Base-by-base conservation (phyloP, 192 early-diverging fungal genomes). In the Coemansia sp. region DNA sequence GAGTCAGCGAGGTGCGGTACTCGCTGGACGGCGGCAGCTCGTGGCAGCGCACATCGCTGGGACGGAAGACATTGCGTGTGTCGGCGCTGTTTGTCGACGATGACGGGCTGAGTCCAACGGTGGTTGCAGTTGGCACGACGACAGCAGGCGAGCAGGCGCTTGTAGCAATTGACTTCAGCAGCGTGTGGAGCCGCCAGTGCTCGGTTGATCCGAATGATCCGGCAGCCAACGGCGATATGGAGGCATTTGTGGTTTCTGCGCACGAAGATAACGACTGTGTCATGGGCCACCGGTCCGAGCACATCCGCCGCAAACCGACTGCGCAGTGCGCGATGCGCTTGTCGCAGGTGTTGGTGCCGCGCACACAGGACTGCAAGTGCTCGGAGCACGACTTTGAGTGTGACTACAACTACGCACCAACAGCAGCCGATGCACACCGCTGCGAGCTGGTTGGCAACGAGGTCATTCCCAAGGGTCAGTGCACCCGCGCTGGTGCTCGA, bases 341-440 rank as follows among this genome's bases (percentile, higher is more conserved):
- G 40, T 89, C 85, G 68, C 79, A 86, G 22, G 83, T 91, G 41
- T 78, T 88, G 16, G 59, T 64, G 22, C 84, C 89, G 26, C 85
- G 83, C 7, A 71, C 86, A 22, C 77, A 79, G 18, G 72, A 80
- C 49, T 99, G 97, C 71, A 67, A 73, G 9, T 99, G 97, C 80
- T 86, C 90, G 0, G 82, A 73, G 21, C 83, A 86, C 52, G 97
- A 99, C 78, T 99, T 88, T 76, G 97, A 98, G 78, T 99, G 97
- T 73, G 96, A 99, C 76, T 90, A 87, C 66, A 89, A 94, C 70
- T 98, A 87, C 78, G 80, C 86, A 11, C 87, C 77, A 16, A 72
- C 85, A 21, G 41, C 49, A 2, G 66, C 77, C 22, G 86, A 86
- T 18, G 60, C 78, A 49, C 95, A 94, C 76, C 72, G 84, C 15